Conservation (phyloP, 768 basidiomycete species). For the Pleurotus giganteus region DNA sequence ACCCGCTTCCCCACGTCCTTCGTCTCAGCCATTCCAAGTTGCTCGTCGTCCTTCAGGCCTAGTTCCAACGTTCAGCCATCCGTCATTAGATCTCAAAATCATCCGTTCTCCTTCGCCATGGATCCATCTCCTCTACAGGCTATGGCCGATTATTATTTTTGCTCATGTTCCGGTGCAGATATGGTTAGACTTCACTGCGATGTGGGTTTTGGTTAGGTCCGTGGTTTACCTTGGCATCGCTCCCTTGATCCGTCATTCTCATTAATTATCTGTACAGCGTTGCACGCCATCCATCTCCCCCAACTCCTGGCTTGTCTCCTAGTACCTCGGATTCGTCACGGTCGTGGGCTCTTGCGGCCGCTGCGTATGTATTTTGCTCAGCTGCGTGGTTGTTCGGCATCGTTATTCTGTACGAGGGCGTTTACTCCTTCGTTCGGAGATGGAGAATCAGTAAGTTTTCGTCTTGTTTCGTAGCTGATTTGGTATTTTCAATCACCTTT, state of each 20-base stretch:
- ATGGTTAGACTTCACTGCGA: slow-evolving; percentile 88
- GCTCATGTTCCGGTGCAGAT: slow-evolving; percentile 74
- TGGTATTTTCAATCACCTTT: too few species aligned
- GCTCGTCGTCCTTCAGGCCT: too few species aligned
- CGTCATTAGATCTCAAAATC: slow-evolving; percentile 65
- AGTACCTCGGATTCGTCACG: slow-evolving; percentile 59
- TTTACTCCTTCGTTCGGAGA: slow-evolving; percentile 71
- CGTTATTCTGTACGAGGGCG: slow-evolving; percentile 72
- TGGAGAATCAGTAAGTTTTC: slow-evolving; percentile 75
- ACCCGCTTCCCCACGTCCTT: slow-evolving; percentile 43
- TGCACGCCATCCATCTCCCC: slow-evolving; percentile 70
- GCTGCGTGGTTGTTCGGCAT: slow-evolving; percentile 69
- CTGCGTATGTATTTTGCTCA: slow-evolving; percentile 85
- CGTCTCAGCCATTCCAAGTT: slow-evolving; percentile 24
- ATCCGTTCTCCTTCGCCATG: slow-evolving; percentile 56
- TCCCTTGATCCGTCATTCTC: slow-evolving; percentile 9
- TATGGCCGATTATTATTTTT: slow-evolving; percentile 70
- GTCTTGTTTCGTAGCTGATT: too few species aligned
- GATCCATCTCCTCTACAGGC: slow-evolving; percentile 61
- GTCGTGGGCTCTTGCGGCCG: slow-evolving; percentile 67
- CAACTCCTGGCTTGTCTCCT: slow-evolving; percentile 57
- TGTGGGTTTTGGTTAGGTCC: slow-evolving; percentile 81
- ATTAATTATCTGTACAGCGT: slow-evolving; percentile 42
- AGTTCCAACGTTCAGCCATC: slow-evolving; percentile 66
- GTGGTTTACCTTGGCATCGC: slow-evolving; percentile 38